Base-by-base conservation (phyloP, 179 eudicot genomes). In the Silene coronaria region DNA sequence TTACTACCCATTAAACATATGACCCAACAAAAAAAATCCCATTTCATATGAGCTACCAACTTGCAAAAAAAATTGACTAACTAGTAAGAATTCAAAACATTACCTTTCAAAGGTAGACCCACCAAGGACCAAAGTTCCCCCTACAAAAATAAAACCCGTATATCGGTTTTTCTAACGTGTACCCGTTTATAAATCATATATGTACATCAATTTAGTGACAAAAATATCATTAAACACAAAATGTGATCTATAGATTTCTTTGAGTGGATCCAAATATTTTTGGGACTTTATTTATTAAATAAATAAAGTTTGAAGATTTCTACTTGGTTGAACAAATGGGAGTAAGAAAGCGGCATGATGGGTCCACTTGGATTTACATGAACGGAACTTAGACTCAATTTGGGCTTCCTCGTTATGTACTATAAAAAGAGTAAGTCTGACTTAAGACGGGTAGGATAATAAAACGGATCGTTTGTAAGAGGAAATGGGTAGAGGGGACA, bases 351-450 rank as follows among this genome's bases (percentile, higher is more conserved):
- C 26, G 72, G 73, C 64, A 80, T 23, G 67, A 65, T 60, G 86
- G 89, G 67, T 80, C 89, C 80, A 77, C 79, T 19, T n/a, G 21
- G 81, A 62, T 36, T 68, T 79, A 84, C 79, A 86, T 86, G 86
- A 89, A 86, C 73, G 46, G 91, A 89, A 89, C 88, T 80, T 87
- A 34, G 89, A 84, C 89, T 74, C 80, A 42, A 73, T 82, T 82
- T 80, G 77, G 36, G 48, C 61, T 48, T 58, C 80, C 75, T 71
- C 70, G 38, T 76, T 38, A 38, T 6, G 32, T 28, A 28, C 32
- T 3, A 28, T 1, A 28, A 28, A 28, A 28, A 3, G n/a, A n/a
- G n/a, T n/a, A n/a, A n/a, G n/a, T n/a, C n/a, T n/a, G n/a, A n/a
- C n/a, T n/a, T n/a, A n/a, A n/a, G n/a, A n/a, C n/a, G n/a, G n/a